phyloP scores from a whole-genome alignment of 129 eudicot genomes.

The Sambucus nigra region DNA sequence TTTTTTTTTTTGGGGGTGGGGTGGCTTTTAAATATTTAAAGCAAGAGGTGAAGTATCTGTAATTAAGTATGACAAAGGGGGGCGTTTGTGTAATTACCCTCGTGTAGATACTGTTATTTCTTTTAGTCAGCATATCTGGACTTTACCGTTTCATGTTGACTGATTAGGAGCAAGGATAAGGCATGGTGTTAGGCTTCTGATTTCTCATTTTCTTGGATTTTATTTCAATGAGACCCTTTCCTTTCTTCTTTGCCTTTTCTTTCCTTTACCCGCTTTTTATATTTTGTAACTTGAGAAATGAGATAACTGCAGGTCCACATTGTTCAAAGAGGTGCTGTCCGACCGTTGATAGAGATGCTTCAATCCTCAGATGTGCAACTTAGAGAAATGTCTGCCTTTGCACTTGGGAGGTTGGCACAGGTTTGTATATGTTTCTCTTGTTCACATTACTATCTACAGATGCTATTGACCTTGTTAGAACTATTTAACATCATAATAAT shows the following conservation, averaged over 20 bases:
- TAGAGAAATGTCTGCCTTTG: slow-evolving; percentile 63
- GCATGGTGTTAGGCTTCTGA: slow-evolving; percentile 1
- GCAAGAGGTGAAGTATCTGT: too few species aligned
- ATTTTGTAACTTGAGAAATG: slow-evolving; percentile 3
- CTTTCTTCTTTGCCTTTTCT: background rate
- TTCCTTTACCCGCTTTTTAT: background rate
- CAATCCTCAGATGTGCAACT: slow-evolving; percentile 50
- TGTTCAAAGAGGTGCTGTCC: slow-evolving; percentile 63
- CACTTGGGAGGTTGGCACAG: slow-evolving; percentile 63
- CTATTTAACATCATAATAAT: background rate
- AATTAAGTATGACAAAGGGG: too few species aligned
- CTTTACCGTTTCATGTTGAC: background rate
- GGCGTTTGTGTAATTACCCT: too few species aligned
- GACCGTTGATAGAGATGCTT: slow-evolving; percentile 53
- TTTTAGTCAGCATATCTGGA: background rate
- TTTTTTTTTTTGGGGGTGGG: too few species aligned
- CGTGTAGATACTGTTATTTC: too few species aligned
- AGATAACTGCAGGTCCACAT: slow-evolving; percentile 37
- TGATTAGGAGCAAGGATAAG: background rate
- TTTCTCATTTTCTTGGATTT: background rate
- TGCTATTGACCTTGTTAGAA: too few species aligned
- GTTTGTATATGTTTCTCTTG: slow-evolving; percentile 14
- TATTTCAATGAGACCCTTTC: background rate
- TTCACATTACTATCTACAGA: background rate
- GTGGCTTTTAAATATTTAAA: too few species aligned